Conservation (phyloP, 2,329 filamentous ascomycete species). For the Xylaria sp. region DNA sequence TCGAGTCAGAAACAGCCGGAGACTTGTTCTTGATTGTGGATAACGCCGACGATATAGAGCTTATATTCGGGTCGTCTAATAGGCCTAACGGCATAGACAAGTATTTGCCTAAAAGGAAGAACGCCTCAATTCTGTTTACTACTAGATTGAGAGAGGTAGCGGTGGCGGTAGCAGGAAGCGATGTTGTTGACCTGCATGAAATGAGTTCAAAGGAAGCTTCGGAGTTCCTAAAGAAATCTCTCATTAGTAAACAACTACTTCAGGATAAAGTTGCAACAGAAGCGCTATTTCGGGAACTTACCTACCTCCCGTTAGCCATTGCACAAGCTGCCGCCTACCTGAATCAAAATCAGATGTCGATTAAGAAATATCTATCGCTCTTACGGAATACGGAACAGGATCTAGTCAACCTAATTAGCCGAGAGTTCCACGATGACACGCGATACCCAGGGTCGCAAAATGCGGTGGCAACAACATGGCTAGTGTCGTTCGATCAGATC, state of each 20-base stretch:
- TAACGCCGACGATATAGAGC: conserved; percentile 48
- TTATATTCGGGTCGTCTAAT: conserved; percentile 31
- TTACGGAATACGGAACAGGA: conserved; percentile 41
- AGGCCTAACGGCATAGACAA: conserved; percentile 30
- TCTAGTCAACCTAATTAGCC: conserved; percentile 40
- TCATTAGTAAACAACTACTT: conserved; percentile 43
- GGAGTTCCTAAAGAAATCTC: conserved; percentile 35
- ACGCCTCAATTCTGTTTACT: conserved; percentile 46
- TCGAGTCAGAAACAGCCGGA: conserved; percentile 38
- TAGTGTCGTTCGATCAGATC: conserved; percentile 50
- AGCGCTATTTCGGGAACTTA: conserved; percentile 43
- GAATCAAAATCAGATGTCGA: conserved; percentile 39
- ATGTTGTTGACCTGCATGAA: conserved; percentile 39
- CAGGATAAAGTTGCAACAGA: conserved; percentile 13
- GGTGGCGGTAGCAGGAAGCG: conserved; percentile 32
- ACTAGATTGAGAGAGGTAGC: conserved; percentile 44
- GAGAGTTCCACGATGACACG: conserved; percentile 43
- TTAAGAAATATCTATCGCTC: conserved; percentile 44
- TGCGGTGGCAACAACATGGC: conserved; percentile 46
- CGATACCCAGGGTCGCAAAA: conserved; percentile 42
- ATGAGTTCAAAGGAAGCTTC: conserved; percentile 41
- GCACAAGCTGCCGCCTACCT: conserved; percentile 50
- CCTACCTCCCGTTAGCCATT: conserved; percentile 50
- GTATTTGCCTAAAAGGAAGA: conserved; percentile 43
- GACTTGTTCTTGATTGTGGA: conserved; percentile 50